Base-by-base conservation (phyloP, 495 filamentous ascomycete genomes). In the Hypoxylon fuscum region DNA sequence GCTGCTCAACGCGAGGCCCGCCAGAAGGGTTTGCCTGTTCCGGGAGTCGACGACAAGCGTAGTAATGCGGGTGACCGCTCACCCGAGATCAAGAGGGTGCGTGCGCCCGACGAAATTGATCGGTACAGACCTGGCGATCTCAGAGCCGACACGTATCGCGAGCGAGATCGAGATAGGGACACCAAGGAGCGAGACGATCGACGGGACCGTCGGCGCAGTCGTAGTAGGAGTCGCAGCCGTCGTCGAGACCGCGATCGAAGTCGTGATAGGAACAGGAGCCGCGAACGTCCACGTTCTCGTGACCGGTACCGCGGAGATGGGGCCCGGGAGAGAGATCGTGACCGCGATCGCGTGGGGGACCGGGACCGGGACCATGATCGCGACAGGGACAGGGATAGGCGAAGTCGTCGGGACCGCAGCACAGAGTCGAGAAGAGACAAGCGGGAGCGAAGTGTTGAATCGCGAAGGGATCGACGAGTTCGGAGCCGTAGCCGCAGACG, bases 1-100 rank as follows among this genome's bases (percentile, higher is more conserved):
- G 81, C 80, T 7, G 80, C 78, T 4, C 79, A 82, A 44, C 79
- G 79, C 41, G 80, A 81, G 48, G 81, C 81, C 15, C 71, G 74
- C 9, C 80, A 73, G 43, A 83, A 83, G 47, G 82, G 81, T 12
- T 51, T 82, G 34, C 79, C 82, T 2, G 55, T 79, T 10, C 78
- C 77, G 1, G 77, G 78, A 2, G 68, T 79, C 25, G 76, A 80
- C 31, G 79, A 82, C 62, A 73, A 70, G 32, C 67, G 76, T 32
- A 71, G 61, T 23, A 61, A n/a, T n/a, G n/a, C 71, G 2, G 76
- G 72, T 15, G 78, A 78, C 15, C 70, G 75, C 18, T 78, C 77
- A n/a, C 79, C 77, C 1, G 79, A 81, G 23, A 46, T 78, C 11
- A 79, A 76, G 68, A 75, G 77, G 45, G 61, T 73, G 7, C 71